Evolutionary conservation across 2,329 filamentous ascomycete species (phyloP).

Genomic region (Amphichorda felina): DNA sequence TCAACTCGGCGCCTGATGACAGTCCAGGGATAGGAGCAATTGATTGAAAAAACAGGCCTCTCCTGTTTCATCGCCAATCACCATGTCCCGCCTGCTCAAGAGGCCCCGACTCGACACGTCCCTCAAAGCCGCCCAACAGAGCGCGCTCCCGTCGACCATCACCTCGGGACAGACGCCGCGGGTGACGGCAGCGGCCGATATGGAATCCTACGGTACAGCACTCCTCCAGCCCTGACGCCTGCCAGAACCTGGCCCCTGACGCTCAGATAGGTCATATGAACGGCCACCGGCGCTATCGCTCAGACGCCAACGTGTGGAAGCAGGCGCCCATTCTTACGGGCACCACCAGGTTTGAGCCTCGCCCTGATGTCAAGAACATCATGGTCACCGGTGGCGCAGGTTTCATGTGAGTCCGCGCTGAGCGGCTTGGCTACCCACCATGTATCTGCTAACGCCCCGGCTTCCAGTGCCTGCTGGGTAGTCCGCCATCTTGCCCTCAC

Average conservation of each 20-base stretch:
- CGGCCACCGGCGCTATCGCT: neutral
- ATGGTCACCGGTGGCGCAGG: conserved; percentile 76
- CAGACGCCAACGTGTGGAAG: conserved; percentile 55
- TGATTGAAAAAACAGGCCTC: too few relatives aligned
- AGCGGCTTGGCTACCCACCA: neutral
- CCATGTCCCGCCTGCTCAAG: conserved; percentile 3
- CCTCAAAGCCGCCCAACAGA: neutral
- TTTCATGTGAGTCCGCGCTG: conserved; percentile 55
- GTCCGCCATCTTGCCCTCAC: conserved; percentile 66
- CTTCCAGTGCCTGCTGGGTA: conserved; percentile 64
- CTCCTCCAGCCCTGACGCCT: too few relatives aligned
- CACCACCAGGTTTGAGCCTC: conserved; percentile 57
- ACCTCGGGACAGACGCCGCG: too few relatives aligned
- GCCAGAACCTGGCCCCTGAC: too few relatives aligned
- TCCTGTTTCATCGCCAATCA: too few relatives aligned
- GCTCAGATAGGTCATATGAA: neutral
- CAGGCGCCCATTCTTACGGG: conserved; percentile 59
- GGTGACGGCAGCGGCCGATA: too few relatives aligned
- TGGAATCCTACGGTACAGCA: too few relatives aligned
- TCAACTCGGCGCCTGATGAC: too few relatives aligned
- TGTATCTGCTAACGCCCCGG: conserved; percentile 1
- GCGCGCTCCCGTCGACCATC: too few relatives aligned
- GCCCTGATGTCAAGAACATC: conserved; percentile 63
- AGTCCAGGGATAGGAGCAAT: too few relatives aligned
- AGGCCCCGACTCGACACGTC: neutral